These are phyloP conservation scores for Colletotrichum sp. DNA, from an alignment of 2,329 filamentous ascomycete species.

Conservation along the genomic window DNA sequence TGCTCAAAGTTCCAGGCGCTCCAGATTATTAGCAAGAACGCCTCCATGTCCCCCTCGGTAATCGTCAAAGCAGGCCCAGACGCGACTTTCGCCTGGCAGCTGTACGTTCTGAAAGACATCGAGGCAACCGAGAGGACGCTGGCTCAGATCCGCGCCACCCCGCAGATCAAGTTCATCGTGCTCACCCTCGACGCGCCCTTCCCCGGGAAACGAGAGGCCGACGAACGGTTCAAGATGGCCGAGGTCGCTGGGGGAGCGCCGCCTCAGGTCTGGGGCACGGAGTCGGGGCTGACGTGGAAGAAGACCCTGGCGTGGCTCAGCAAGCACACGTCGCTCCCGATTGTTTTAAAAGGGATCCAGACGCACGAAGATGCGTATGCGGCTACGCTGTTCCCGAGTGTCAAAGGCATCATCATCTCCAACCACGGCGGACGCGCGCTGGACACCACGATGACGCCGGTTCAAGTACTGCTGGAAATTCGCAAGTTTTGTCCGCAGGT, in stretches of 20 bases:
- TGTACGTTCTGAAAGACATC: constrained; percentile 79
- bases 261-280: constrained; percentile 37
- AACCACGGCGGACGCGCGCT: constrained; percentile 64
- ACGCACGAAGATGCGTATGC: constrained; percentile 50
- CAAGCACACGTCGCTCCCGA: constrained; percentile 47
- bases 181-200: constrained; percentile 29
- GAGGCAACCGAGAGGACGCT: constrained; percentile 48
- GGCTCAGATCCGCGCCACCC: constrained; percentile 69
- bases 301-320: constrained; percentile 57
- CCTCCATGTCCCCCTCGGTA: constrained; percentile 82
- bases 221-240: constrained; percentile 58
- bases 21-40: constrained; percentile 84
- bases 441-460: constrained; percentile 34
- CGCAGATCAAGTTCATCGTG: constrained; percentile 54
- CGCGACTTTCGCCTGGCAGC: constrained; percentile 84
- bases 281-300: constrained; percentile 55
- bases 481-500: constrained; percentile 53
- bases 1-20: constrained; percentile 72
- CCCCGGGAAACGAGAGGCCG: constrained; percentile 60
- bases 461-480: constrained; percentile 55
- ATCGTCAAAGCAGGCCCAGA: constrained; percentile 70
- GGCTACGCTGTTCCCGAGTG: constrained; percentile 27
- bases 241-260: constrained; percentile 35
- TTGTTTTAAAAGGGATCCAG: constrained; percentile 64
- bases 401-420: constrained; percentile 58